phyloP scores from a whole-genome alignment of 169 alveolate genomes.

The Perkinsus olseni region DNA sequence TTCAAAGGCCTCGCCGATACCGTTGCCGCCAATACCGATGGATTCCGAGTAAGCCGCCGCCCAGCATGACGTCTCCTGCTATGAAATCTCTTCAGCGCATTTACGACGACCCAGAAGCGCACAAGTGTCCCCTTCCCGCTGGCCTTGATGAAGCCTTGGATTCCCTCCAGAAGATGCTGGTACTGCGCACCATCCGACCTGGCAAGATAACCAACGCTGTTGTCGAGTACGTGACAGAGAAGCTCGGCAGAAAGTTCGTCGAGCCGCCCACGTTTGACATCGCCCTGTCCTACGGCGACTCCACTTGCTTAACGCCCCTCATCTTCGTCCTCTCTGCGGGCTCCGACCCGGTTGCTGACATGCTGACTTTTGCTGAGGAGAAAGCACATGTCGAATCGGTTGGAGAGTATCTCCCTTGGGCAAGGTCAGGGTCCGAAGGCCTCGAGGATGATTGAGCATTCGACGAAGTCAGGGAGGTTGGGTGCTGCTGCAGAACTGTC shows the following conservation, averaged over 20 bases:
- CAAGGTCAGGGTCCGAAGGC: constrained; percentile 91
- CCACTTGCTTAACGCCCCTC: constrained; percentile 64
- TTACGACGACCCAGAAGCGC: constrained; percentile 76
- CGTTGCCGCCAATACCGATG: constrained; percentile 54
- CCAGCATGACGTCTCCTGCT: neutral
- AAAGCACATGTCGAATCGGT: constrained; percentile 66
- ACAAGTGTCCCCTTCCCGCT: constrained; percentile 74
- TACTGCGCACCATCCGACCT: constrained; percentile 74
- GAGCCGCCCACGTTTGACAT: constrained; percentile 79
- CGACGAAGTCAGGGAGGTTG: constrained; percentile 67
- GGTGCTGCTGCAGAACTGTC: constrained; percentile 85
- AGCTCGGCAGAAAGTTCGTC: constrained; percentile 71
- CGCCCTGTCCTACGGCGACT: constrained; percentile 65
- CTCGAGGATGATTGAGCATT: constrained; percentile 71
- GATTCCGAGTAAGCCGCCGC: constrained; percentile 30
- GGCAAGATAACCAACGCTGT: constrained; percentile 69
- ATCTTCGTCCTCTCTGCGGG: constrained; percentile 74
- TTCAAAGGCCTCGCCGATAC: constrained; percentile 70
- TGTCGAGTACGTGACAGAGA: constrained; percentile 66
- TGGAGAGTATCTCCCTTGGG: constrained; percentile 65
- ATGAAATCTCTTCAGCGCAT: constrained; percentile 35
- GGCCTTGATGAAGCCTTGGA: constrained; percentile 66
- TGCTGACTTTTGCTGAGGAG: constrained; percentile 70
- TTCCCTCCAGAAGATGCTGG: constrained; percentile 67
- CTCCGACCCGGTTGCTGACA: constrained; percentile 76